These are phyloP conservation scores for Penicillium soppii DNA, from an alignment of 495 filamentous ascomycete species.

Conservation along the genomic window DNA sequence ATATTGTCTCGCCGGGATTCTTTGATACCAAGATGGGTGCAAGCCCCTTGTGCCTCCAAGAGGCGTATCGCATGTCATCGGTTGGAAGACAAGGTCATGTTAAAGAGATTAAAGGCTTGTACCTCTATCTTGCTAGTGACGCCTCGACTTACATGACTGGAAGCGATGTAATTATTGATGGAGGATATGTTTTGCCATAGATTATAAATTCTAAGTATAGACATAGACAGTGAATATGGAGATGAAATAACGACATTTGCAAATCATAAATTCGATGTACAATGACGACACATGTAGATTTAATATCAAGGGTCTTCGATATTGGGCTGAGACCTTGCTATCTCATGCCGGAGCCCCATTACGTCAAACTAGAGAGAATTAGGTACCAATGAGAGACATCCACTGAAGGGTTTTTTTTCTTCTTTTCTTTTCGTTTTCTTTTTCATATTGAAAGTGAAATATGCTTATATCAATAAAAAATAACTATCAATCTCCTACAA, in stretches of 20 bases:
- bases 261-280: background rate
- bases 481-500: no score
- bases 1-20: slow-evolving; percentile 70
- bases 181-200: slow-evolving; percentile 51
- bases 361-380: no score
- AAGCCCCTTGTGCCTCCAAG: slow-evolving; percentile 49
- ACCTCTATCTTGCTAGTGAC: slow-evolving; percentile 59
- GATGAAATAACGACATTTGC: background rate
- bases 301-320: background rate
- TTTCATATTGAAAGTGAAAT: no score
- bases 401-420: no score
- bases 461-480: no score
- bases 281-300: background rate
- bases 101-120: slow-evolving; percentile 66
- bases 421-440: no score
- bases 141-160: slow-evolving; percentile 72
- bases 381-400: no score
- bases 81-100: slow-evolving; percentile 58
- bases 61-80: slow-evolving; percentile 60
- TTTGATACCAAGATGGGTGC: slow-evolving; percentile 64
- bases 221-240: background rate
- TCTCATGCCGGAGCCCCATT: background rate
- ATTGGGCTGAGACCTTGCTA: background rate
- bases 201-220: background rate
- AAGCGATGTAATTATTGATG: slow-evolving; percentile 59